These are phyloP conservation scores for Epichloe sibirici DNA, from an alignment of 2,329 filamentous ascomycete species.

Conservation along the genomic window DNA sequence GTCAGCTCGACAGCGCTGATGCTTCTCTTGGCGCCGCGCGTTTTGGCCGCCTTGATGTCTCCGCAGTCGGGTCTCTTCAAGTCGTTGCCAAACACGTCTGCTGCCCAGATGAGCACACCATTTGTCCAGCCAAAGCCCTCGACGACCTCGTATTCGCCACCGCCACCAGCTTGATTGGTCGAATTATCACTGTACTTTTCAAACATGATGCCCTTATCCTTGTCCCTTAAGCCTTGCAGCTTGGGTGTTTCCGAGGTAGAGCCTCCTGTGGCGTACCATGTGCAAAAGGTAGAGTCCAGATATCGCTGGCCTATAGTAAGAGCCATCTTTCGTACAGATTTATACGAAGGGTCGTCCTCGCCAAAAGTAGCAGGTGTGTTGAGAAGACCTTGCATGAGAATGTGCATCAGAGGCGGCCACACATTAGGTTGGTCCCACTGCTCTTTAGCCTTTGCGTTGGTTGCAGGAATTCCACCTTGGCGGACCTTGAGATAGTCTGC, in stretches of 20 bases:
- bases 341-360: conserved; percentile 38
- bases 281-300: conserved; percentile 56
- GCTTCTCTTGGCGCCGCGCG: conserved; percentile 15
- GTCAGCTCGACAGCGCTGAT: conserved; percentile 35
- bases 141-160: conserved; percentile 57
- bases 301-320: conserved; percentile 51
- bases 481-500: conserved; percentile 37
- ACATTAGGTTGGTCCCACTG: conserved; percentile 63
- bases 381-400: conserved; percentile 49
- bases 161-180: conserved; percentile 48
- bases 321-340: conserved; percentile 41
- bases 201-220: conserved; percentile 49
- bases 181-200: conserved; percentile 54
- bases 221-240: conserved; percentile 31
- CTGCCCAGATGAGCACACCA: conserved; percentile 54
- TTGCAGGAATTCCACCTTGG: conserved; percentile 47
- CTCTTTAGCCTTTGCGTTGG: conserved; percentile 47
- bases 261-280: conserved; percentile 56
- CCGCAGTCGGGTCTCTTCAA: conserved; percentile 44
- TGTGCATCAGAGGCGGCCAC: conserved; percentile 56
- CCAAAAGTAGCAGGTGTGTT: conserved; percentile 46
- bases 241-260: conserved; percentile 40
- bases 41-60: conserved; percentile 31
- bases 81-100: conserved; percentile 46
- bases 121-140: conserved; percentile 63